A percentile compares a stretch with the other conserved stretches of the same genome.
Conservation (phyloP, 805 yeast genomes). For the Metschnikowia shivogae region DNA sequence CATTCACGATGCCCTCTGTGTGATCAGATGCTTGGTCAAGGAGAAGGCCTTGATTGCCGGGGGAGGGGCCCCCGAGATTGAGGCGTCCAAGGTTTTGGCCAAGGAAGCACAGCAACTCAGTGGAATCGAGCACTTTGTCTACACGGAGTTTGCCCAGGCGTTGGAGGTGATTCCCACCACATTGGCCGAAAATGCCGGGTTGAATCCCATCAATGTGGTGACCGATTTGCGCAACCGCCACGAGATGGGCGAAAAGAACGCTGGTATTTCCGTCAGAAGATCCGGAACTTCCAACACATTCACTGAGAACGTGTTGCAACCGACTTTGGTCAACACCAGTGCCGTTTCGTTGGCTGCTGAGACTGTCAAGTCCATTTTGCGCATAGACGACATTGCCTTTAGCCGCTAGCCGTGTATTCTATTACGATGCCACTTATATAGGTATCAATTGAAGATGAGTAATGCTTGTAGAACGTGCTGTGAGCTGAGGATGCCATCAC, state of each 20-base stretch:
- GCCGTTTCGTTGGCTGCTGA: constrained; percentile 94
- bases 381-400: constrained; percentile 96
- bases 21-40: constrained; percentile 79
- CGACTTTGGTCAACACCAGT: constrained; percentile 89
- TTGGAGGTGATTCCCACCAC: constrained; percentile 92
- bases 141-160: constrained; percentile 88
- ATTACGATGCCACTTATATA: not conserved
- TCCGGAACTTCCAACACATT: constrained; percentile 88
- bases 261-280: constrained; percentile 95
- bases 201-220: constrained; percentile 85
- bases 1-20: constrained; percentile 95
- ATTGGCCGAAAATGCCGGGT: constrained; percentile 91
- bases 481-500: no score
- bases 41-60: constrained; percentile 92
- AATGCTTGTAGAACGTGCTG: no score
- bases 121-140: constrained; percentile 88
- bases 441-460: no score
- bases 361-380: constrained; percentile 89
- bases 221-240: constrained; percentile 90
- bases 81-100: constrained; percentile 69
- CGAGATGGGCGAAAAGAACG: constrained; percentile 82
- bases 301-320: constrained; percentile 94
- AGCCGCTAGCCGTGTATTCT: constrained; percentile 12
- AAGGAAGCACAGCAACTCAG: constrained; percentile 68
- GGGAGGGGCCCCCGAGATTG: constrained; percentile 98